A percentile compares a stretch with the other conserved stretches of the same genome.
Conservation (phyloP, 441 rosid genomes). For the Populus hybrid region DNA sequence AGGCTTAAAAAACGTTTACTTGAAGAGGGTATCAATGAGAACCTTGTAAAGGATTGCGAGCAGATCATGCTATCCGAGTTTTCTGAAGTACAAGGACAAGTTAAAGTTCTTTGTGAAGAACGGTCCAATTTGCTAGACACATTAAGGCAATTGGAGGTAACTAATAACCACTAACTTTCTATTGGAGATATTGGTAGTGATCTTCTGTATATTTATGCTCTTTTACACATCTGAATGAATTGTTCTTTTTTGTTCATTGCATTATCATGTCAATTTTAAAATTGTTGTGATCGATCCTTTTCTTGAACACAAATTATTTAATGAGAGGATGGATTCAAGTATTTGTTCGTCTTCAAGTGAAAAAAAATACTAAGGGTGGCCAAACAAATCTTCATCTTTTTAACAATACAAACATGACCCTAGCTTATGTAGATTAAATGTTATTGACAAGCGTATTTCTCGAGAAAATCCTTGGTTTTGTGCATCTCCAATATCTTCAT, state of each 20-base stretch:
- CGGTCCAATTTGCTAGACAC: slow-evolving; percentile 68
- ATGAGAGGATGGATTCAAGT: not conserved
- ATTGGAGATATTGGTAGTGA: not conserved
- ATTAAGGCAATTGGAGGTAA: slow-evolving; percentile 85
- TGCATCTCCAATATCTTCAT: not conserved
- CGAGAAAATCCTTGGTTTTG: not conserved
- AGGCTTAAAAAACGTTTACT: slow-evolving; percentile 59
- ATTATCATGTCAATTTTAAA: not conserved
- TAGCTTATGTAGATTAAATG: not conserved
- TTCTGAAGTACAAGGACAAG: slow-evolving; percentile 59
- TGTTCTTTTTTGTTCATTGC: not conserved
- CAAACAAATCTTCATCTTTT: not conserved
- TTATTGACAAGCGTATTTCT: not conserved
- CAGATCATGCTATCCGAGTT: slow-evolving; percentile 88
- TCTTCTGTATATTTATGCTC: not conserved
- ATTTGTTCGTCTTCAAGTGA: not conserved
- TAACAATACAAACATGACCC: not conserved
- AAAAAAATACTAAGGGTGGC: not conserved
- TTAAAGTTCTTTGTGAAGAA: slow-evolving; percentile 66
- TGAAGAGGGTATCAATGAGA: slow-evolving; percentile 66
- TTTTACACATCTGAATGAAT: not conserved
- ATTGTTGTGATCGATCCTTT: not conserved
- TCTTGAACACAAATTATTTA: not conserved
- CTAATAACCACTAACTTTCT: not conserved
- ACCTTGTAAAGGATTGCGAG: slow-evolving; percentile 78